Evolutionary conservation across 495 filamentous ascomycete genomes (phyloP).

Genomic region (Endocarpon pusillum): DNA sequence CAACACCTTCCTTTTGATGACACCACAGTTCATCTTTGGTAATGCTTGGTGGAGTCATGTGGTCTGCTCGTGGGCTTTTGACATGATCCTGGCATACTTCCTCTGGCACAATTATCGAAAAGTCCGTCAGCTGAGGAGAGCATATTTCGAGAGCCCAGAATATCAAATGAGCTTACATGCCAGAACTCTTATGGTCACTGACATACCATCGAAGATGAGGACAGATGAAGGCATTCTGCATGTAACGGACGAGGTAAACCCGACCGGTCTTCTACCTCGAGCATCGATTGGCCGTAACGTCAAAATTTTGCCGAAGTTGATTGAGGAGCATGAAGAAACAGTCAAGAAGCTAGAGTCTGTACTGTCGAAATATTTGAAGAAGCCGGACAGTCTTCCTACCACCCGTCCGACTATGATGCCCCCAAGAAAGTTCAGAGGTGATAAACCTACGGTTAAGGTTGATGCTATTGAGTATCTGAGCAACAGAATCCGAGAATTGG

Average conservation of each 20-base stretch:
- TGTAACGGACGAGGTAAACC: slow-evolving; percentile 57
- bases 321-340: slow-evolving; percentile 64
- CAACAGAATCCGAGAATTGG: slow-evolving; percentile 63
- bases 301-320: slow-evolving; percentile 66
- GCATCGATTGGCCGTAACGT: slow-evolving; percentile 82
- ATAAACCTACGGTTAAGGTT: slow-evolving; percentile 35
- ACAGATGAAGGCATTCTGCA: slow-evolving; percentile 76
- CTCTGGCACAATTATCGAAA: slow-evolving; percentile 81
- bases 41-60: slow-evolving; percentile 63
- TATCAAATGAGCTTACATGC: slow-evolving; percentile 82
- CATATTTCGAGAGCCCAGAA: slow-evolving; percentile 74
- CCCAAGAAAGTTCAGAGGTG: slow-evolving; percentile 45
- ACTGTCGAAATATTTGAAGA: slow-evolving; percentile 75
- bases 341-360: slow-evolving; percentile 70
- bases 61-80: slow-evolving; percentile 59
- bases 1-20: slow-evolving; percentile 32
- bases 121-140: slow-evolving; percentile 48
- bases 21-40: slow-evolving; percentile 29
- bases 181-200: slow-evolving; percentile 79
- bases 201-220: slow-evolving; percentile 55
- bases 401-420: slow-evolving; percentile 65
- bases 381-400: slow-evolving; percentile 63
- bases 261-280: slow-evolving; percentile 56
- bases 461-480: slow-evolving; percentile 93
- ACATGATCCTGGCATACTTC: slow-evolving; percentile 58